phyloP scores from a whole-genome alignment of 345 rosid genomes.

The Camelina hispida region DNA sequence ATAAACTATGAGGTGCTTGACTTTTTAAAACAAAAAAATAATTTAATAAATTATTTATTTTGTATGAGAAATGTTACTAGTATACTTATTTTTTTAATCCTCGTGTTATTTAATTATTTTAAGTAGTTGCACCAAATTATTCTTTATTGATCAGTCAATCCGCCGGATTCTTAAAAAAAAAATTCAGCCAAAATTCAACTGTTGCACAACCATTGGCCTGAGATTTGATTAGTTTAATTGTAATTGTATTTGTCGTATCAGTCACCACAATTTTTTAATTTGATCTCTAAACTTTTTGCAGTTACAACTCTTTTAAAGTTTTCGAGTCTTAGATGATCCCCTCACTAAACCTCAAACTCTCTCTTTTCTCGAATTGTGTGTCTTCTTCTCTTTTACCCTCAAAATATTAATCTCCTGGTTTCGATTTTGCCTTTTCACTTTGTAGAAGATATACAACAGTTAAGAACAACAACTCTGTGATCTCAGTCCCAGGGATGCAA shows the following conservation, averaged over 20 bases:
- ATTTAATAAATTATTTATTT: too few species aligned
- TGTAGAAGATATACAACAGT: not conserved
- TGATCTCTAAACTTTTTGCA: not conserved
- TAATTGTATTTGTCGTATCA: not conserved
- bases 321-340: constrained; percentile 24
- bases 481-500: constrained; percentile 25
- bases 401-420: not conserved
- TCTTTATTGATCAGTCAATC: not conserved
- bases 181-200: not conserved
- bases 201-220: too few species aligned
- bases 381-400: not conserved
- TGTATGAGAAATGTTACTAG: too few species aligned
- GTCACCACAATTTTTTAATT: not conserved
- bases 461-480: constrained; percentile 6
- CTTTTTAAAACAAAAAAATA: too few species aligned
- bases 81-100: too few species aligned
- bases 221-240: too few species aligned
- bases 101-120: not conserved
- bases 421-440: constrained; percentile 1
- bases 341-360: not conserved
- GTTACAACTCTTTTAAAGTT: not conserved
- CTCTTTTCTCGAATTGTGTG: constrained; percentile 12
- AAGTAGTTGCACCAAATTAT: not conserved
- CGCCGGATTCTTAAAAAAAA: not conserved
- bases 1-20: not conserved